Evolutionary conservation across 441 rosid genomes (phyloP).

Genomic region (Erysimum pusillum): DNA sequence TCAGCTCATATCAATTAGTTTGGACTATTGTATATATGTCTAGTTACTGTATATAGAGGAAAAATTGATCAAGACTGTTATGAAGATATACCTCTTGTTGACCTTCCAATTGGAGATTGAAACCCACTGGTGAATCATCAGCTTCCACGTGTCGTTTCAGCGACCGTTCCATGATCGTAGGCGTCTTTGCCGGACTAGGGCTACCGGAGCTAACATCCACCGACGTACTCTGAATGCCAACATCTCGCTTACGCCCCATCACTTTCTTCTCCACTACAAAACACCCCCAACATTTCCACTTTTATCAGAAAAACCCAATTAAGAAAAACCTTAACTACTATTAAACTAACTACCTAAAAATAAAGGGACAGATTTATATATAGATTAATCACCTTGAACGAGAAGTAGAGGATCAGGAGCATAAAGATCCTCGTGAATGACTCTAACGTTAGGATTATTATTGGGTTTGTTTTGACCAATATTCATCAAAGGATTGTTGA

Average conservation of each 20-base stretch:
- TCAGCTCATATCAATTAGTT: neutral
- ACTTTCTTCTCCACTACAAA: constrained; percentile 60
- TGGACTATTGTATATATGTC: neutral
- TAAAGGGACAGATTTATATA: too few relatives aligned
- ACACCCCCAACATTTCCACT: neutral
- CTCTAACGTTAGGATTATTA: constrained; percentile 40
- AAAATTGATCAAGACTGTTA: too few relatives aligned
- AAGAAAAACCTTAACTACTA: neutral
- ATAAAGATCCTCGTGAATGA: constrained; percentile 53
- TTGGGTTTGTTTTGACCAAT: constrained; percentile 50
- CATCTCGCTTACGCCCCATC: constrained; percentile 68
- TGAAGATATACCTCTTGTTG: constrained; percentile 64
- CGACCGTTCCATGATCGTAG: constrained; percentile 69
- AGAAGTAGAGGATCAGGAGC: constrained; percentile 48
- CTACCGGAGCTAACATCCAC: constrained; percentile 67
- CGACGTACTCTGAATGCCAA: constrained; percentile 86
- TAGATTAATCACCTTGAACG: constrained; percentile 55
- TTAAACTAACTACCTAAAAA: neutral
- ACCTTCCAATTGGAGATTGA: constrained; percentile 52
- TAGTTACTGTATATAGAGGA: too few relatives aligned
- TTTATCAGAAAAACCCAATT: constrained; percentile 15
- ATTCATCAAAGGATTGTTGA: constrained; percentile 36
- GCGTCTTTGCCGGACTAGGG: constrained; percentile 80
- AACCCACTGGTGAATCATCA: constrained; percentile 54
- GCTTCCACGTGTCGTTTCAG: constrained; percentile 60